Evolutionary conservation across 306 rosid species (phyloP), one percentile per base, ranked within the genome.

Genomic region (Senna tora): DNA sequence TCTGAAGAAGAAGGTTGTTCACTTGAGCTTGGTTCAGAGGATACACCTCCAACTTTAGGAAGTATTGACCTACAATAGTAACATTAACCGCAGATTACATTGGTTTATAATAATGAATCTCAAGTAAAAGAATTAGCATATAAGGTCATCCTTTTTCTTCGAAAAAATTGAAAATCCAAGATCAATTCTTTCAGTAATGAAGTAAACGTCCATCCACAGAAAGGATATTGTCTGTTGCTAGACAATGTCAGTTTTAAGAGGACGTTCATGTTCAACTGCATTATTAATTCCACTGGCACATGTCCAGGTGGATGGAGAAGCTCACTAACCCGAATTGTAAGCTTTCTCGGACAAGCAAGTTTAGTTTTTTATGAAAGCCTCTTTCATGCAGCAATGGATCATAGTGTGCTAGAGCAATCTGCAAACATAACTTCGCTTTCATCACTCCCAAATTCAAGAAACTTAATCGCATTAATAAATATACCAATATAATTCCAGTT

Each of bases 371-470:
- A 85, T 88, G 96, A 80, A 90, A 80, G 41, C 94, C 96, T 83
- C 92, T 83, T 74, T 86, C 92, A 74, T 86, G 96, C 74, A 84
- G 79, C 91, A 86, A 7, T 0, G 96, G 96, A 56, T 88, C 87
- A 69, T 88, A 90, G 74, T 77, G 85, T 57, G 78, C 64, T 45
- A 81, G 77, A 34, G 83, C 90, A 49, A 90, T 76, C 96, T 90
- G 89, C 89, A 86, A 76, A 28, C 69, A 85, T 8, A 45, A 57
- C 47, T 73, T 42, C 16, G 74, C 41, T 51, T 71, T 70, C 73
- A 74, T 51, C 20, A 54, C 68, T 73, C 74, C 75, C 64, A 43
- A 51, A 19, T 72, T 16, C 53, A 56, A 75, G 34, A 41, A 56
- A 22, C 47, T 49, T 63, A 72, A n/a, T 70, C 58, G 64, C 19